phyloP scores from a whole-genome alignment of 2,329 filamentous ascomycete species.

The Nemania bipapillata region DNA sequence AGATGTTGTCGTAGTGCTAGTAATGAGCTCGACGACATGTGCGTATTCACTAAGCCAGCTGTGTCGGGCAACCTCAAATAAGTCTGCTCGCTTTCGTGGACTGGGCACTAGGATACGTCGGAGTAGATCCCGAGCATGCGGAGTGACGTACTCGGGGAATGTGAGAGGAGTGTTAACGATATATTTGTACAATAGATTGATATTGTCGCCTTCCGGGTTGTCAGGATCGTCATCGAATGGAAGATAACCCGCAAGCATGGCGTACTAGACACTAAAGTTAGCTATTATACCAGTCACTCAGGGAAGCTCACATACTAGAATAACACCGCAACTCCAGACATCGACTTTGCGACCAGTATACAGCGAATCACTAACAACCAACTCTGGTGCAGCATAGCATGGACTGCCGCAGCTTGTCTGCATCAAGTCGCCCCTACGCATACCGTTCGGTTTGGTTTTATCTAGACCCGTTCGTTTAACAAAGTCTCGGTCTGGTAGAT shows the following conservation, averaged over 20 bases:
- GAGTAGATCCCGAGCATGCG: conserved; percentile 91
- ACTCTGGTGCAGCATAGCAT: conserved; percentile 94
- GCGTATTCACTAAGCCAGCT: conserved; percentile 98
- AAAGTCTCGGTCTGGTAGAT: conserved; percentile 85
- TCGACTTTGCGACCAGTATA: conserved; percentile 98
- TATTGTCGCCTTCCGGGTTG: conserved; percentile 98
- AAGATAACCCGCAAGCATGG: conserved; percentile 96
- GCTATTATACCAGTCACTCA: conserved; percentile 38
- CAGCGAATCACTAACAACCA: conserved; percentile 95
- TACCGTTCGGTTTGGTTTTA: conserved; percentile 76
- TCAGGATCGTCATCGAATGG: conserved; percentile 98
- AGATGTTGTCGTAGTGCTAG: conserved; percentile 89
- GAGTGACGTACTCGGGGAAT: conserved; percentile 98
- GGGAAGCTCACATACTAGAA: conserved; percentile 74
- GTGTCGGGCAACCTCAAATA: conserved; percentile 96
- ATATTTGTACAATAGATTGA: conserved; percentile 98
- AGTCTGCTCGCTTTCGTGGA: conserved; percentile 89
- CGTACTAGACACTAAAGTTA: conserved; percentile 73
- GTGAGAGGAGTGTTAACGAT: conserved; percentile 97
- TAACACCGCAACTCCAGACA: conserved; percentile 99
- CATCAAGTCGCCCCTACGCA: conserved; percentile 92
- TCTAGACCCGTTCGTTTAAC: conserved; percentile 89
- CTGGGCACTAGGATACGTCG: conserved; percentile 94
- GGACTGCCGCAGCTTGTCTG: conserved; percentile 98
- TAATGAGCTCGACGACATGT: conserved; percentile 96